Percentiles rank a stretch among this genome's conserved stretches.
Evolutionary conservation across 2,329 filamentous ascomycete genomes (phyloP).

Genomic region (Stemphylium lycopersici): DNA sequence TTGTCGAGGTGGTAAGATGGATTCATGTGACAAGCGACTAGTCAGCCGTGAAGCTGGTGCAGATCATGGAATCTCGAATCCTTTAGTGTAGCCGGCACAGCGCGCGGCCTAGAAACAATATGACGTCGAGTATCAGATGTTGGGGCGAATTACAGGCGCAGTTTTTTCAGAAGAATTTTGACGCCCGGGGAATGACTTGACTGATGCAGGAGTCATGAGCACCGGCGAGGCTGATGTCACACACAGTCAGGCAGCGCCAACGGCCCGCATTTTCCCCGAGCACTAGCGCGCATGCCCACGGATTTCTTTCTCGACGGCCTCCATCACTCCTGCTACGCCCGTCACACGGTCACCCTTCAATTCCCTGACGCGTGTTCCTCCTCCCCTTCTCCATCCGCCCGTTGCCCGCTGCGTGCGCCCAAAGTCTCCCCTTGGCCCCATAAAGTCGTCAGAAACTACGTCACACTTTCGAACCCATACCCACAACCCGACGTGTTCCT

Average conservation of each 20-base stretch:
- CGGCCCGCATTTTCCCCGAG: conserved; percentile 31
- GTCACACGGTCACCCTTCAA: conserved; percentile 34
- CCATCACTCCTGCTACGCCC: conserved; percentile 18
- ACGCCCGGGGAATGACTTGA: background rate
- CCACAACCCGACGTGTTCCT: conserved; percentile 36
- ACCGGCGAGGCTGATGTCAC: conserved; percentile 15
- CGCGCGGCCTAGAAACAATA: background rate
- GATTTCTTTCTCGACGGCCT: conserved; percentile 27
- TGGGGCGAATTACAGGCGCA: background rate
- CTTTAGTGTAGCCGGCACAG: background rate
- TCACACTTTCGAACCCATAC: conserved; percentile 29
- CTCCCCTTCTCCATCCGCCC: conserved; percentile 21
- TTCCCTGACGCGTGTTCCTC: conserved; percentile 26
- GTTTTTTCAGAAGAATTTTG: too few species aligned
- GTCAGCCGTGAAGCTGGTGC: conserved; percentile 2
- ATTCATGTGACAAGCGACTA: background rate
- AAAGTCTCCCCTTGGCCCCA: conserved; percentile 35
- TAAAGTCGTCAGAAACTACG: conserved; percentile 31
- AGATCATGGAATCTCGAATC: conserved; percentile 8
- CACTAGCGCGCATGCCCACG: conserved; percentile 28
- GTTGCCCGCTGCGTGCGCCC: conserved; percentile 41
- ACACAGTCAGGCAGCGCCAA: conserved; percentile 13
- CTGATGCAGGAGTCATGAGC: background rate
- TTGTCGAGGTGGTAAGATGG: too few species aligned
- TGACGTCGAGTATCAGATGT: background rate